These are phyloP conservation scores for Lignosus rhinocerotis DNA, from an alignment of 1,284 basidiomycete genomes.

Conservation along the genomic window DNA sequence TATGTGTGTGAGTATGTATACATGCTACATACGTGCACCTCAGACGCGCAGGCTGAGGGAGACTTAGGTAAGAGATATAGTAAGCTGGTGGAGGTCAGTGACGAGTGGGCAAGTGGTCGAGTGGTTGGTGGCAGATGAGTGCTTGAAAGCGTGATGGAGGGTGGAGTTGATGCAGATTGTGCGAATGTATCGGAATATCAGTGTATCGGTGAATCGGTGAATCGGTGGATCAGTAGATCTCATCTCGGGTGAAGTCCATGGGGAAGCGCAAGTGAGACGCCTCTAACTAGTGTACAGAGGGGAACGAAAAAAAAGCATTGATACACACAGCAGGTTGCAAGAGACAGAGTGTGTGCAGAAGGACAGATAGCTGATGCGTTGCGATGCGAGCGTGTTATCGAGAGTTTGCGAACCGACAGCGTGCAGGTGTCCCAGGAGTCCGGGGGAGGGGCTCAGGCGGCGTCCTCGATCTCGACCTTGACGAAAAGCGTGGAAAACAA, in stretches of 20 bases:
- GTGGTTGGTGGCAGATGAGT: background rate
- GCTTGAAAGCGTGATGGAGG: too few species aligned
- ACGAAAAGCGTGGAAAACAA: slow-evolving; percentile 91
- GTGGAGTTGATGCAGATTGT: too few species aligned
- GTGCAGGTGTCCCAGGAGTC: background rate
- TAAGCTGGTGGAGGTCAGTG: background rate
- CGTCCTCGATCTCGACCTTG: slow-evolving; percentile 49
- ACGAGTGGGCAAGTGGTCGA: background rate
- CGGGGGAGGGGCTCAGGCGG: background rate
- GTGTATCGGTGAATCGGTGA: background rate
- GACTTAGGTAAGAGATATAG: background rate
- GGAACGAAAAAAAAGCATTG: background rate
- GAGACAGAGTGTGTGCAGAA: background rate
- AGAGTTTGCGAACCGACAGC: background rate
- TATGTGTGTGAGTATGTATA: too few species aligned
- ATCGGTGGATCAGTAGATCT: background rate
- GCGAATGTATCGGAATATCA: too few species aligned
- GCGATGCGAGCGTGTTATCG: background rate
- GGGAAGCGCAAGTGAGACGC: background rate
- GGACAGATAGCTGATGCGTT: background rate
- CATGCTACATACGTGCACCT: too few species aligned
- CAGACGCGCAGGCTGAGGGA: background rate
- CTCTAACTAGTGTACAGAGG: background rate
- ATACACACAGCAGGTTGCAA: background rate
- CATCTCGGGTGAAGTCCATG: background rate